phyloP scores from a whole-genome alignment of 176 grass and related monocot genomes.

The Zizania latifolia region DNA sequence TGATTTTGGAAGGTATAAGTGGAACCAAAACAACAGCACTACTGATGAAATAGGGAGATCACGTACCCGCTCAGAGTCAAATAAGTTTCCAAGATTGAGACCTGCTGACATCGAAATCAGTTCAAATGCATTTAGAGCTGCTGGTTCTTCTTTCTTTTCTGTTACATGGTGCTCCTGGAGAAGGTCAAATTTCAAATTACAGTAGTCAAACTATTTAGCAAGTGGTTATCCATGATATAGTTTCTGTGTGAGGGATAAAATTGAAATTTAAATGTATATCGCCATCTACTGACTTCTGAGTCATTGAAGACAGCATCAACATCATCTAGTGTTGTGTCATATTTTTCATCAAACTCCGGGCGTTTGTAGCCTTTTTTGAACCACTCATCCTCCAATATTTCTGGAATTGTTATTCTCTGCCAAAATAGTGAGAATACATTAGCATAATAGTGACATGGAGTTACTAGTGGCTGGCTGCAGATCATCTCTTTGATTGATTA shows the following conservation, averaged over 20 bases:
- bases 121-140: constrained; percentile 85
- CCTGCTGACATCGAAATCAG: constrained; percentile 89
- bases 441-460: too few relatives aligned
- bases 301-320: constrained; percentile 88
- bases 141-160: constrained; percentile 92
- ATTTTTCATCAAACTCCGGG: constrained; percentile 71
- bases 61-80: constrained; percentile 68
- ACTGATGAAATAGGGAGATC: neutral
- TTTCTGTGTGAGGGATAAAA: neutral
- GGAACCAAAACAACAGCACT: neutral
- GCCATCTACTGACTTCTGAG: constrained; percentile 62
- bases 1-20: neutral
- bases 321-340: constrained; percentile 65
- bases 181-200: constrained; percentile 7
- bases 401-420: constrained; percentile 83
- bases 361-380: constrained; percentile 81
- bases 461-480: neutral
- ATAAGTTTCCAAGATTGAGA: constrained; percentile 92
- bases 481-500: neutral
- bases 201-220: neutral
- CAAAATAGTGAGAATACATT: neutral
- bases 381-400: constrained; percentile 94
- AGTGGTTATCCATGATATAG: neutral
- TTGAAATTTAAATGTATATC: neutral
- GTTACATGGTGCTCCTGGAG: constrained; percentile 70